These are phyloP conservation scores for Ogataea angusta DNA, from an alignment of 805 yeast species.

Conservation along the genomic window DNA sequence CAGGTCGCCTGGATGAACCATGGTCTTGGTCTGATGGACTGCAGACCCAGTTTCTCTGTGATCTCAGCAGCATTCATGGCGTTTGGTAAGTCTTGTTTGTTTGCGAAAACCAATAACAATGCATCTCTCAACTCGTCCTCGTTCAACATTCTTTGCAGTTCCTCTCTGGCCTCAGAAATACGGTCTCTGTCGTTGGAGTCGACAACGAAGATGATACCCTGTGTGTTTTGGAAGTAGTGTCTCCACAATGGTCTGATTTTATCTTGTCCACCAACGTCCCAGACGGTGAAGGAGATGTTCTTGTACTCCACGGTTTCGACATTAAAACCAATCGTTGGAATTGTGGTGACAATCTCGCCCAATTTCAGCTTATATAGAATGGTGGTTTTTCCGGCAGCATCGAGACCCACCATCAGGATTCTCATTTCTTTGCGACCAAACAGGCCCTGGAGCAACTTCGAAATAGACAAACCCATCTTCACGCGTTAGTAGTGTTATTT, in stretches of 20 bases:
- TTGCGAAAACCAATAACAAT: conserved; percentile 90
- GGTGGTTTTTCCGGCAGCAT: conserved; percentile 98
- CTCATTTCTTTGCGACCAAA: conserved; percentile 98
- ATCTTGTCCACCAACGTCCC: conserved; percentile 99
- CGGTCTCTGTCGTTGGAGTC: conserved; percentile 98
- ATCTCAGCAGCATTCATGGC: conserved; percentile 99
- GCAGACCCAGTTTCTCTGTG: conserved; percentile 94
- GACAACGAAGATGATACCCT: conserved; percentile 96
- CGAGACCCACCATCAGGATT: conserved; percentile 96
- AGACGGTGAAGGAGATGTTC: conserved; percentile 93
- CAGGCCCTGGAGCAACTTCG: conserved; percentile 90
- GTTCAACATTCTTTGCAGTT: conserved; percentile 95
- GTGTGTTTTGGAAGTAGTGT: conserved; percentile 98
- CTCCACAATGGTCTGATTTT: conserved; percentile 98
- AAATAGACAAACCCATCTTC: conserved; percentile 90
- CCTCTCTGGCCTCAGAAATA: conserved; percentile 96
- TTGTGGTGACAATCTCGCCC: conserved; percentile 94
- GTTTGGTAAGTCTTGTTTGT: conserved; percentile 98
- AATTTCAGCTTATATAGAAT: conserved; percentile 90
- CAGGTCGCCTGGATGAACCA: conserved; percentile 99
- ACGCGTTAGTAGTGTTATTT: conserved; percentile 7
- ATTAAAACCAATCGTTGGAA: conserved; percentile 96
- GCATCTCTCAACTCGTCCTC: conserved; percentile 98
- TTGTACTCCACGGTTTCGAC: conserved; percentile 97
- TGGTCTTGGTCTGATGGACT: conserved; percentile 96